phyloP scores from a whole-genome alignment of 2,329 filamentous ascomycete species.

The Penicillium paneum region DNA sequence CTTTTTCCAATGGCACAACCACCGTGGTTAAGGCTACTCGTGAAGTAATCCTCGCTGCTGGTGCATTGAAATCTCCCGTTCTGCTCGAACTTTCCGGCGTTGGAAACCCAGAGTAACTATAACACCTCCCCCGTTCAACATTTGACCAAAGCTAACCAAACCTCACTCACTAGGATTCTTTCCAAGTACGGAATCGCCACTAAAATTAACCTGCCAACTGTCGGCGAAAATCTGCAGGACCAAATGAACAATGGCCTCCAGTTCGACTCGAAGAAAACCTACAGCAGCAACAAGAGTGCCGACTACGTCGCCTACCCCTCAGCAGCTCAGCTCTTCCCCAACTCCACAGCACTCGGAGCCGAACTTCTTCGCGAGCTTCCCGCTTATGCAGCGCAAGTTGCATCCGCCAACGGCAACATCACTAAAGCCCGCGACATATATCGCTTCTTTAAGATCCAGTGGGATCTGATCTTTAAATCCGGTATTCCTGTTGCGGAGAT shows the following conservation, averaged over 20 bases:
- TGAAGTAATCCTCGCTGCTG: constrained; percentile 61
- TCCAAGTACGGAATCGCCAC: constrained; percentile 24
- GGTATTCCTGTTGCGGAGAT: constrained; percentile 29
- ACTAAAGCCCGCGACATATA: constrained; percentile 20
- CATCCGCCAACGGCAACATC: constrained; percentile 14
- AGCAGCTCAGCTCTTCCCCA: constrained; percentile 23
- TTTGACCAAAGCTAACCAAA: background rate
- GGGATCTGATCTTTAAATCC: constrained; percentile 28
- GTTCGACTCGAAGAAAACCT: constrained; percentile 10
- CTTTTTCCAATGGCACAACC: constrained; percentile 21
- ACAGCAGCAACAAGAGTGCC: constrained; percentile 5
- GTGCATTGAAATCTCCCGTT: constrained; percentile 55
- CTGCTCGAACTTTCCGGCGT: constrained; percentile 61
- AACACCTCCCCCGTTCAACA: background rate
- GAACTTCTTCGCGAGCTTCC: constrained; percentile 18
- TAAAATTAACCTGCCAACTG: constrained; percentile 34
- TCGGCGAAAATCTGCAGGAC: constrained; percentile 52
- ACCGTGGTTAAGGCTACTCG: constrained; percentile 32
- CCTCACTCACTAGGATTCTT: constrained; percentile 21
- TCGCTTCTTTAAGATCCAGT: constrained; percentile 27
- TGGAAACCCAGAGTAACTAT: constrained; percentile 40
- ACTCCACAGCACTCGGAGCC: constrained; percentile 17
- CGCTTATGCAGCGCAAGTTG: constrained; percentile 22
- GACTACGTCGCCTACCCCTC: constrained; percentile 23
- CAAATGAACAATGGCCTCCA: constrained; percentile 32